Percentiles rank a stretch among this genome's conserved stretches.
Evolutionary conservation across 305 asterid species (phyloP).

Genomic region (Fraxinus nigra): DNA sequence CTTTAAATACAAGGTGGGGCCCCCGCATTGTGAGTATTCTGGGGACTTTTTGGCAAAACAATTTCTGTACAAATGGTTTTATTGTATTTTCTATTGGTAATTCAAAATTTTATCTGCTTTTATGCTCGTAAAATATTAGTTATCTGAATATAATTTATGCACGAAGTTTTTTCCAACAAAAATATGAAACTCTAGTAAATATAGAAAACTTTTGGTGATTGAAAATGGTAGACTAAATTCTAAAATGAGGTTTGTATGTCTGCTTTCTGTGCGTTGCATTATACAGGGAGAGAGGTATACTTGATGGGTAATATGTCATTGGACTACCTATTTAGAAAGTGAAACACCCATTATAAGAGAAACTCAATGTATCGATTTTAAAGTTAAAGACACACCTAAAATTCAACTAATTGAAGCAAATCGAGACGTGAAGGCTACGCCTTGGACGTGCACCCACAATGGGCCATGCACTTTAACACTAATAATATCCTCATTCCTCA

Average conservation of each 20-base stretch:
- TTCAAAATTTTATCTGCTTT: too few species aligned
- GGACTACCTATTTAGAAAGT: background rate
- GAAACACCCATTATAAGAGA: background rate
- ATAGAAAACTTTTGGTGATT: background rate
- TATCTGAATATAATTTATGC: background rate
- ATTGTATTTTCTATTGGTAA: background rate
- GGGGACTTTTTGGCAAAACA: too few species aligned
- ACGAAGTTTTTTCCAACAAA: background rate
- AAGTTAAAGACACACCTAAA: background rate
- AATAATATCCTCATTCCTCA: background rate
- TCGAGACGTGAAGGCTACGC: conserved; percentile 27
- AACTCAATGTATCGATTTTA: background rate
- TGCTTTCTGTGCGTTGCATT: background rate
- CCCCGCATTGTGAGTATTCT: too few species aligned
- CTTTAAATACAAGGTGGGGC: too few species aligned
- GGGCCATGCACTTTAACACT: conserved; percentile 25
- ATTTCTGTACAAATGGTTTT: too few species aligned
- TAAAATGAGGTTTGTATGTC: background rate
- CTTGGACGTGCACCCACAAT: conserved; percentile 33
- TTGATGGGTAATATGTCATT: background rate
- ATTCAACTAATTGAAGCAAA: background rate
- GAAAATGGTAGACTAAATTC: background rate
- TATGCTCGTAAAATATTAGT: background rate
- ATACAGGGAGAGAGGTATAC: background rate
- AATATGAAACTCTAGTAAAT: background rate